Conservation (phyloP, 805 yeast species). For the Monosporozyma siamensis region DNA sequence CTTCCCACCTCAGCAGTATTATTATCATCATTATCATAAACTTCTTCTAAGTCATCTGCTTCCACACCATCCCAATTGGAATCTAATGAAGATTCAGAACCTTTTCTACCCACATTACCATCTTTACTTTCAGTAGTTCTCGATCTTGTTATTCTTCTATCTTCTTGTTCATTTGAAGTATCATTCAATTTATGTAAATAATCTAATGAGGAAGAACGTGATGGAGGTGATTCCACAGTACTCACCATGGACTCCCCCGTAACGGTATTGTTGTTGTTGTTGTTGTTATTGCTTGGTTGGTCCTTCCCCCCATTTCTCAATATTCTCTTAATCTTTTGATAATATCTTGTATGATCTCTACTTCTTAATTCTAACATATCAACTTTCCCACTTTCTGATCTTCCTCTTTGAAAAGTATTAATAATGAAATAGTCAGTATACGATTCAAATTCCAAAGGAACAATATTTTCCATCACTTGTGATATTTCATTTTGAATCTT, state of each 20-base stretch:
- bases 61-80: neutral
- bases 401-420: constrained; percentile 24
- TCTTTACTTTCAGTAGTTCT: neutral
- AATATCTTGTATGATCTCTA: constrained; percentile 22
- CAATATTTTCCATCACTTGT: constrained; percentile 9
- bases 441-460: constrained; percentile 29
- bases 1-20: no score
- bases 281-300: no score
- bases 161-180: neutral
- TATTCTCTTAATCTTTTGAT: constrained; percentile 16
- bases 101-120: neutral
- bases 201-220: neutral
- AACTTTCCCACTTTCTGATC: constrained; percentile 28
- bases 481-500: constrained; percentile 7
- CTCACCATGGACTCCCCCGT: neutral
- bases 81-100: neutral
- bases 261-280: no score
- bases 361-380: constrained; percentile 22
- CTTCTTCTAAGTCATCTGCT: neutral
- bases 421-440: constrained; percentile 25
- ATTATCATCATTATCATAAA: neutral
- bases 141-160: neutral
- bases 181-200: neutral
- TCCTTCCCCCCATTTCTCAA: no score
- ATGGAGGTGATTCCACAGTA: neutral